Conservation (phyloP, 441 rosid genomes). For the Jatropha multifida region DNA sequence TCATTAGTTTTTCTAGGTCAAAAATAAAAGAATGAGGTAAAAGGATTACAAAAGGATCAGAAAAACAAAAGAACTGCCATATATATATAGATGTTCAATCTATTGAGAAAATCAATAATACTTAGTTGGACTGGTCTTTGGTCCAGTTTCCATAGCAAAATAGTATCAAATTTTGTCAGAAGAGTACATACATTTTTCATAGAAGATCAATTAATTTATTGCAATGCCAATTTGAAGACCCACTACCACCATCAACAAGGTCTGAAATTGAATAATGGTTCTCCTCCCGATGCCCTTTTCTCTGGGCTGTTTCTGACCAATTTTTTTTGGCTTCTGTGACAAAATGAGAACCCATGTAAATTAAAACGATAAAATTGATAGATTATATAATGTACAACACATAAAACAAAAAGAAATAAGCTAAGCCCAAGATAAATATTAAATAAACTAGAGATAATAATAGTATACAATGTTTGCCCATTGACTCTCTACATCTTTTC, state of each 20-base stretch:
- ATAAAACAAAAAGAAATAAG: constrained; percentile 52
- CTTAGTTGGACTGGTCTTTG: constrained; percentile 62
- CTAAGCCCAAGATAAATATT: constrained; percentile 35
- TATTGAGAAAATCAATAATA: constrained; percentile 4
- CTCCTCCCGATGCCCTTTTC: constrained; percentile 40
- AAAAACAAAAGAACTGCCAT: not conserved
- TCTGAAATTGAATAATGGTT: constrained; percentile 24
- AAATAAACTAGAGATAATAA: constrained; percentile 11
- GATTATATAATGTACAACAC: constrained; percentile 27
- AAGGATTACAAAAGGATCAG: not conserved
- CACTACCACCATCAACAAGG: constrained; percentile 21
- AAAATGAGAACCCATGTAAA: constrained; percentile 14
- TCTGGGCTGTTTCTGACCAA: constrained; percentile 35
- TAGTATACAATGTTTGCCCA: constrained; percentile 15
- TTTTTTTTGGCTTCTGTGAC: constrained; percentile 38
- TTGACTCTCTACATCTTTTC: constrained; percentile 45
- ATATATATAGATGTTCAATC: not conserved
- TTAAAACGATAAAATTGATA: not conserved
- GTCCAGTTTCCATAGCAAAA: constrained; percentile 68
- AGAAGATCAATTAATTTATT: constrained; percentile 5
- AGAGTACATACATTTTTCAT: constrained; percentile 18
- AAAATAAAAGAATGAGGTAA: not conserved
- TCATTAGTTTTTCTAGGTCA: not conserved
- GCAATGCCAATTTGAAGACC: not conserved
- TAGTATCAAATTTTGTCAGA: constrained; percentile 57